These are phyloP conservation scores for Puccinia polysora DNA, from an alignment of 1,284 basidiomycete genomes.

Conservation along the genomic window DNA sequence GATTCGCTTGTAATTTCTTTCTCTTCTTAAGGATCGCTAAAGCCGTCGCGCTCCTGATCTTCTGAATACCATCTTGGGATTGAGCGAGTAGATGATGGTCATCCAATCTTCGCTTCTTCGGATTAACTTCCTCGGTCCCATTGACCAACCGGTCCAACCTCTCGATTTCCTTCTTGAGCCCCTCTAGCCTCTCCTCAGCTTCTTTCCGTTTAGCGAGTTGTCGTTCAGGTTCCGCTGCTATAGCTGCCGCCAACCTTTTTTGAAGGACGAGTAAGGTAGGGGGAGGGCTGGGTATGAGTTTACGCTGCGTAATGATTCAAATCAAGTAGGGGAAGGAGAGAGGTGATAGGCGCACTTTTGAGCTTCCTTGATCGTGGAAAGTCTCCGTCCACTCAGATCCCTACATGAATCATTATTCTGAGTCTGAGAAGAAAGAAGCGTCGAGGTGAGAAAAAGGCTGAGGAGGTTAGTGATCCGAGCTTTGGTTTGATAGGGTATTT, in stretches of 20 bases:
- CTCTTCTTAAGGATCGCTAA: constrained; percentile 54
- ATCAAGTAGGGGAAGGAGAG: background rate
- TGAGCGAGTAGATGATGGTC: constrained; percentile 89
- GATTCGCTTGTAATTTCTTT: constrained; percentile 17
- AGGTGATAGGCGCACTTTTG: constrained; percentile 64
- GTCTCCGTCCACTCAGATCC: constrained; percentile 79
- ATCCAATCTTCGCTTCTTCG: constrained; percentile 81
- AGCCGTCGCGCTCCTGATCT: constrained; percentile 82
- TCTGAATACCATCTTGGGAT: constrained; percentile 83
- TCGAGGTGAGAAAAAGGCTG: too few species aligned
- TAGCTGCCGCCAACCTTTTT: constrained; percentile 61
- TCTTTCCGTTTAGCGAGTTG: constrained; percentile 45
- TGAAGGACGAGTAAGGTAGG: background rate
- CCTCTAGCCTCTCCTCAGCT: constrained; percentile 53
- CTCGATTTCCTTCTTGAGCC: constrained; percentile 51
- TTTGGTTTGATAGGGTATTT: too few species aligned
- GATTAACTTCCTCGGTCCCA: constrained; percentile 54
- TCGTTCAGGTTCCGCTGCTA: constrained; percentile 48
- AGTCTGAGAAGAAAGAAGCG: constrained; percentile 45
- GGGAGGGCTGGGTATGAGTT: too few species aligned
- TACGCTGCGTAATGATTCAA: too few species aligned
- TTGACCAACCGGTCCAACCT: constrained; percentile 52
- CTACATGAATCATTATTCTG: constrained; percentile 92
- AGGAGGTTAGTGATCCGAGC: too few species aligned
- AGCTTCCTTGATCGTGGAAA: constrained; percentile 93